Percentiles rank a stretch among this genome's conserved stretches.
Evolutionary conservation across 2,329 filamentous ascomycete genomes (phyloP).

Genomic region (Alternaria hordeiaustralica): DNA sequence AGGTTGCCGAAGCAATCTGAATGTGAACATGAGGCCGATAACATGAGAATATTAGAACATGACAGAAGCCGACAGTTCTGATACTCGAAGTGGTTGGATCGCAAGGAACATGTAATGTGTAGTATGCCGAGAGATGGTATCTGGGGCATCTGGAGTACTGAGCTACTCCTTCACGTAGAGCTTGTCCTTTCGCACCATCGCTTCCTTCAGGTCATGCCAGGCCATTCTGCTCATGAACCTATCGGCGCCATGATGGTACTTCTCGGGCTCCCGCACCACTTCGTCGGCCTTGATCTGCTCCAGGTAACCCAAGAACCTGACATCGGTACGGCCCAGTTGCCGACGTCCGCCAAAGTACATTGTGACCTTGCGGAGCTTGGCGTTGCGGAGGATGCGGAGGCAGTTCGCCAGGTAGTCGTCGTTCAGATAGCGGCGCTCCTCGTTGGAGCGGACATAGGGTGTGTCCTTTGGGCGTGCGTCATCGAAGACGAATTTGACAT

Average conservation of each 20-base stretch:
- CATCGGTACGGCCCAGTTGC: slow-evolving; percentile 42
- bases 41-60: background rate
- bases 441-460: slow-evolving; percentile 45
- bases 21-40: background rate
- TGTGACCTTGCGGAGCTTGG: slow-evolving; percentile 51
- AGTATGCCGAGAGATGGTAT: background rate
- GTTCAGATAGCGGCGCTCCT: slow-evolving; percentile 57
- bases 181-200: slow-evolving; percentile 48
- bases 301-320: slow-evolving; percentile 54
- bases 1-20: background rate
- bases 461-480: slow-evolving; percentile 54
- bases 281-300: slow-evolving; percentile 54
- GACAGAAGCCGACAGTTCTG: background rate
- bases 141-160: background rate
- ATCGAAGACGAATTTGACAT: slow-evolving; percentile 53
- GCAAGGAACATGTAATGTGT: background rate
- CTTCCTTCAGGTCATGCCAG: slow-evolving; percentile 40
- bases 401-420: slow-evolving; percentile 56
- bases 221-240: slow-evolving; percentile 44
- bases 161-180: slow-evolving; percentile 36
- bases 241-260: slow-evolving; percentile 22
- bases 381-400: slow-evolving; percentile 52
- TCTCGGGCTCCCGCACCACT: slow-evolving; percentile 34
- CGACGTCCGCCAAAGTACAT: slow-evolving; percentile 54
- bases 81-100: background rate